phyloP scores from a whole-genome alignment of 768 basidiomycete genomes.

The Termitomyces sp. region DNA sequence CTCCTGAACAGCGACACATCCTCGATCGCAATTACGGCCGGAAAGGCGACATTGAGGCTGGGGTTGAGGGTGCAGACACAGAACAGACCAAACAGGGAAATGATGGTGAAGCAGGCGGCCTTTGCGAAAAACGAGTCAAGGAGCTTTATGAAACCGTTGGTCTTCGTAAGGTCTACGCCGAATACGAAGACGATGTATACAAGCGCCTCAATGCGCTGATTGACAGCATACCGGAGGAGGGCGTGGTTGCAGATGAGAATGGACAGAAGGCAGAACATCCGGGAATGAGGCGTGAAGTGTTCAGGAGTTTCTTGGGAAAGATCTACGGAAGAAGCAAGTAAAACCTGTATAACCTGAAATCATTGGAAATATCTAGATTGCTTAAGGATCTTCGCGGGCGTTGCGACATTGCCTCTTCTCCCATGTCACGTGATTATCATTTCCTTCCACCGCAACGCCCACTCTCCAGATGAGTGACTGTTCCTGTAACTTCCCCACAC shows the following conservation, averaged over 20 bases:
- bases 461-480: too few relatives aligned
- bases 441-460: neutral
- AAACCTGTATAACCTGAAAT: neutral
- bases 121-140: conserved; percentile 38
- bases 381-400: neutral
- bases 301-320: conserved; percentile 83
- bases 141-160: conserved; percentile 67
- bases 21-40: conserved; percentile 52
- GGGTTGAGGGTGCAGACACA: conserved; percentile 14
- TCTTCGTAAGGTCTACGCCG: conserved; percentile 59
- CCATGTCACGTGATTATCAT: neutral
- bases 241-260: conserved; percentile 24
- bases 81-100: conserved; percentile 15
- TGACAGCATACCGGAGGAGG: conserved; percentile 61
- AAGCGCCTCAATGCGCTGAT: conserved; percentile 64
- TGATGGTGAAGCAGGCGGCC: conserved; percentile 43
- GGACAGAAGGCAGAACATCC: conserved; percentile 16
- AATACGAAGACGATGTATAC: conserved; percentile 78
- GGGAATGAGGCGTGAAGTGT: conserved; percentile 61
- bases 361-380: neutral
- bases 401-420: too few relatives aligned
- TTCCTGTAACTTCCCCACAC: too few relatives aligned
- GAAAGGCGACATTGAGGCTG: conserved; percentile 28
- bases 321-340: conserved; percentile 67
- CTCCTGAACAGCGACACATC: conserved; percentile 48